Percentiles rank a stretch among this genome's conserved stretches.
phyloP scores from a whole-genome alignment of 2,329 filamentous ascomycete genomes.

The Monosporascus sp. region DNA sequence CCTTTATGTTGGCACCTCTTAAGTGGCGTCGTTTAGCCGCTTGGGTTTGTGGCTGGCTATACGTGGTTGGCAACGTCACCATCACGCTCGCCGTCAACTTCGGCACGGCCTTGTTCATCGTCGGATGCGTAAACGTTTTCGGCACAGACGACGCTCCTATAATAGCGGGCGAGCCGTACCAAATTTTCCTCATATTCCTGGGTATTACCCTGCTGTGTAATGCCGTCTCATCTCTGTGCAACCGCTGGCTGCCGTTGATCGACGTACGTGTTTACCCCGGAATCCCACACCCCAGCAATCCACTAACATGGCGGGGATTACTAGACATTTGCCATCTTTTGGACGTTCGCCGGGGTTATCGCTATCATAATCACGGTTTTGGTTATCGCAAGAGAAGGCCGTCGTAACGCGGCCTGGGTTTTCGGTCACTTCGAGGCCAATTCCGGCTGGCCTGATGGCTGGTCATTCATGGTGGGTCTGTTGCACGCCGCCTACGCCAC shows the following conservation, averaged over 20 bases:
- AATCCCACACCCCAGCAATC: slow-evolving; percentile 10
- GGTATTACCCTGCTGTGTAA: slow-evolving; percentile 61
- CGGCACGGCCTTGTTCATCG: slow-evolving; percentile 62
- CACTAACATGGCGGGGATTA: slow-evolving; percentile 4
- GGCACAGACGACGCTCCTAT: slow-evolving; percentile 38
- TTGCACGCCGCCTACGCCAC: slow-evolving; percentile 69
- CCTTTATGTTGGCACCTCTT: slow-evolving; percentile 64
- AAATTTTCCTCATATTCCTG: slow-evolving; percentile 67
- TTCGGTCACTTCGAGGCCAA: slow-evolving; percentile 64
- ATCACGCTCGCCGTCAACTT: slow-evolving; percentile 82
- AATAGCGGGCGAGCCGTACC: slow-evolving; percentile 50
- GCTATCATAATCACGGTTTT: slow-evolving; percentile 59
- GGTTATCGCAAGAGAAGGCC: slow-evolving; percentile 63
- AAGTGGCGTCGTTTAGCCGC: slow-evolving; percentile 57
- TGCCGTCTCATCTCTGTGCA: slow-evolving; percentile 60
- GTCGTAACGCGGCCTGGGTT: slow-evolving; percentile 56
- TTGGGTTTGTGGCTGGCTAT: slow-evolving; percentile 72
- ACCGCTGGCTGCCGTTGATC: slow-evolving; percentile 60
- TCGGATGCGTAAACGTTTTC: slow-evolving; percentile 53
- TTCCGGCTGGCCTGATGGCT: slow-evolving; percentile 66
- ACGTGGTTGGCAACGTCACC: slow-evolving; percentile 73
- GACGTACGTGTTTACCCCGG: slow-evolving; percentile 51
- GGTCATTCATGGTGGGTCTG: slow-evolving; percentile 69
- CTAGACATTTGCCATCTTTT: slow-evolving; percentile 66
- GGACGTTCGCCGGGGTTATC: slow-evolving; percentile 67